phyloP scores from a whole-genome alignment of 176 grass and related monocot genomes.

The Carex pumila region DNA sequence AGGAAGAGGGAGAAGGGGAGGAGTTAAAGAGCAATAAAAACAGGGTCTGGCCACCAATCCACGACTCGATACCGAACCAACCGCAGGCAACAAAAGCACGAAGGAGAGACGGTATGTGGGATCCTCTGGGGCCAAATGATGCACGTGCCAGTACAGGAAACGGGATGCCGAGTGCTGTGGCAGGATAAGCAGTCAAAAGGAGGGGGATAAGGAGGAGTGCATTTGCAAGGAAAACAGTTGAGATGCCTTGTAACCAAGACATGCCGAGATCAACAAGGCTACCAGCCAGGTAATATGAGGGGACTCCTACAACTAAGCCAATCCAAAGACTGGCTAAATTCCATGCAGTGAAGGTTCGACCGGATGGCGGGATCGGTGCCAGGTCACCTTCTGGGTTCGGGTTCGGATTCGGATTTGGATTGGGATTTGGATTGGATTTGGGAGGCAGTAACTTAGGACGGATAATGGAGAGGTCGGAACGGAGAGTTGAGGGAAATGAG shows the following conservation, averaged over 20 bases:
- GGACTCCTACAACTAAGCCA: slow-evolving; percentile 84
- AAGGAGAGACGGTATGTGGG: slow-evolving; percentile 72
- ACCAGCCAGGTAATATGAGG: slow-evolving; percentile 84
- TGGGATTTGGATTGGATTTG: slow-evolving; percentile 18
- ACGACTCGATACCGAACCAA: slow-evolving; percentile 92
- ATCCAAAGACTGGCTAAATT: slow-evolving; percentile 87
- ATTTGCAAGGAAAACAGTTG: slow-evolving; percentile 63
- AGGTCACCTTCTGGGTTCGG: slow-evolving; percentile 39
- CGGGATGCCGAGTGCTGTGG: slow-evolving; percentile 55
- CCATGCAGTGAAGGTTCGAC: slow-evolving; percentile 70
- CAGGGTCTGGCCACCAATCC: slow-evolving; percentile 74
- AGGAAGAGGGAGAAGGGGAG: slow-evolving; percentile 38
- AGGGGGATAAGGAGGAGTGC: slow-evolving; percentile 54
- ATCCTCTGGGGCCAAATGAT: slow-evolving; percentile 58
- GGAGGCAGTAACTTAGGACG: background rate
- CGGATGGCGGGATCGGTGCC: slow-evolving; percentile 37
- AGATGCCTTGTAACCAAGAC: slow-evolving; percentile 72
- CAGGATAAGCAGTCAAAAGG: slow-evolving; percentile 58
- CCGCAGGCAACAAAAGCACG: slow-evolving; percentile 80
- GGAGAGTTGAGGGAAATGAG: slow-evolving; percentile 14
- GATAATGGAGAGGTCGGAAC: slow-evolving; percentile 12
- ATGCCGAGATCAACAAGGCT: slow-evolving; percentile 97
- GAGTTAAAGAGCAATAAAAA: slow-evolving; percentile 60
- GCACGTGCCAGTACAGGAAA: slow-evolving; percentile 82
- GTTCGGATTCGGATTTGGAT: background rate